phyloP scores from a whole-genome alignment of 805 yeast genomes.

The Lipomyces yamadae region DNA sequence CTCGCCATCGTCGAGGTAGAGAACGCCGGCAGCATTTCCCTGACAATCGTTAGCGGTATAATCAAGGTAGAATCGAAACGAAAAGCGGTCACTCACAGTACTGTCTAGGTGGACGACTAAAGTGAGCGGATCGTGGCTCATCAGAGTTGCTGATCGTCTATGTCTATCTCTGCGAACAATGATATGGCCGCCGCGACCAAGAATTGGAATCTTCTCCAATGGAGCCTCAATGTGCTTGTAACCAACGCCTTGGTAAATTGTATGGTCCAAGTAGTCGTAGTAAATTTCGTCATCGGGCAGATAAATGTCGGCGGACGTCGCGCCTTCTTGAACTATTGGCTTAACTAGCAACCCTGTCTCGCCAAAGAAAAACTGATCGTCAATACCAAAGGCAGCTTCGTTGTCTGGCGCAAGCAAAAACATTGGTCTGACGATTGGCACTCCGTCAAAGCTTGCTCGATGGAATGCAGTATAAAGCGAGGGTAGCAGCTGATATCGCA shows the following conservation, averaged over 20 bases:
- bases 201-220: slow-evolving; percentile 69
- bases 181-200: slow-evolving; percentile 78
- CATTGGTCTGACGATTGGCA: slow-evolving; percentile 60
- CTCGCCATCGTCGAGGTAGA: slow-evolving; percentile 87
- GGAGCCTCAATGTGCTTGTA: slow-evolving; percentile 51
- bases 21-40: slow-evolving; percentile 59
- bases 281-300: slow-evolving; percentile 54
- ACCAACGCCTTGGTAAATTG: slow-evolving; percentile 49
- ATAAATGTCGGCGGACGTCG: slow-evolving; percentile 49
- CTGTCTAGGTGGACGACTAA: slow-evolving; percentile 61
- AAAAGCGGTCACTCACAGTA: slow-evolving; percentile 20
- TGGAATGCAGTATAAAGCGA: slow-evolving; percentile 78
- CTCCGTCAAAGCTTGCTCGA: slow-evolving; percentile 62
- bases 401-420: slow-evolving; percentile 44
- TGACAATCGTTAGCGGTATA: neutral
- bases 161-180: slow-evolving; percentile 69
- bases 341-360: slow-evolving; percentile 71
- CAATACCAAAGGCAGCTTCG: slow-evolving; percentile 59
- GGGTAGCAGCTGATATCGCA: slow-evolving; percentile 80
- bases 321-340: slow-evolving; percentile 71
- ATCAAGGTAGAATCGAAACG: neutral
- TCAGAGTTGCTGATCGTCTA: slow-evolving; percentile 77
- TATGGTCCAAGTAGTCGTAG: slow-evolving; percentile 46
- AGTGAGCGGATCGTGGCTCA: slow-evolving; percentile 81
- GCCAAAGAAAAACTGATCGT: slow-evolving; percentile 84